These are phyloP conservation scores for Trametes gibbosa DNA, from an alignment of 768 basidiomycete genomes.

Conservation along the genomic window DNA sequence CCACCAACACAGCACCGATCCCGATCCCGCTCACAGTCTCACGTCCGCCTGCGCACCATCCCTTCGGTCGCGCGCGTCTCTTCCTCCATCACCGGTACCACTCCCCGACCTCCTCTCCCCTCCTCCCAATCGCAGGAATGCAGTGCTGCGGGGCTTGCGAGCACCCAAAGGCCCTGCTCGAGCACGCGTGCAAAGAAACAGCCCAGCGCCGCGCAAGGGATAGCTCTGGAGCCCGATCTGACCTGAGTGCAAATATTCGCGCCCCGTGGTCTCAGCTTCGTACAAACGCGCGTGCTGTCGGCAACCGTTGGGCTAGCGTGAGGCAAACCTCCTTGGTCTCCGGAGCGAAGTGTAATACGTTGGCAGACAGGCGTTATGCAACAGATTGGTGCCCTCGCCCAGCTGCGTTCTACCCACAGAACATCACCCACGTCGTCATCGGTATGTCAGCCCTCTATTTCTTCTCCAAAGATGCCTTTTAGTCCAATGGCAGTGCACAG, in stretches of 20 bases:
- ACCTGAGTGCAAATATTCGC: too few relatives aligned
- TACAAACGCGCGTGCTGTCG: neutral
- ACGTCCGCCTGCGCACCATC: neutral
- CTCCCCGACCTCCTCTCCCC: neutral
- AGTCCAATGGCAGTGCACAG: neutral
- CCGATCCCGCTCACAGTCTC: constrained; percentile 2
- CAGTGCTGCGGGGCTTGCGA: constrained; percentile 3
- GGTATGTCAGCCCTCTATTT: neutral
- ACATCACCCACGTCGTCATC: constrained; percentile 13
- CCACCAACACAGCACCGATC: constrained; percentile 3
- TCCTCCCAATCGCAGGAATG: neutral
- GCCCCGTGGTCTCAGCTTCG: constrained; percentile 4
- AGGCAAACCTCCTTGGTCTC: constrained; percentile 10
- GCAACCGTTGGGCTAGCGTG: neutral
- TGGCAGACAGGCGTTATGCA: constrained; percentile 5
- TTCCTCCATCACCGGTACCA: too few relatives aligned
- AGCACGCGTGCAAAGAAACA: neutral
- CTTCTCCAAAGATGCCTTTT: neutral
- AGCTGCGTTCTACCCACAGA: neutral
- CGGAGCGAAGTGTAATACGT: constrained; percentile 6
- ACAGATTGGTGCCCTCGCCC: neutral
- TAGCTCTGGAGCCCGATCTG: too few relatives aligned
- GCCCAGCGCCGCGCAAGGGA: too few relatives aligned
- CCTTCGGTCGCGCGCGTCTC: neutral
- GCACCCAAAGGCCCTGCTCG: neutral